Conservation (phyloP, 768 basidiomycete species). For the Kwoniella europaea region DNA sequence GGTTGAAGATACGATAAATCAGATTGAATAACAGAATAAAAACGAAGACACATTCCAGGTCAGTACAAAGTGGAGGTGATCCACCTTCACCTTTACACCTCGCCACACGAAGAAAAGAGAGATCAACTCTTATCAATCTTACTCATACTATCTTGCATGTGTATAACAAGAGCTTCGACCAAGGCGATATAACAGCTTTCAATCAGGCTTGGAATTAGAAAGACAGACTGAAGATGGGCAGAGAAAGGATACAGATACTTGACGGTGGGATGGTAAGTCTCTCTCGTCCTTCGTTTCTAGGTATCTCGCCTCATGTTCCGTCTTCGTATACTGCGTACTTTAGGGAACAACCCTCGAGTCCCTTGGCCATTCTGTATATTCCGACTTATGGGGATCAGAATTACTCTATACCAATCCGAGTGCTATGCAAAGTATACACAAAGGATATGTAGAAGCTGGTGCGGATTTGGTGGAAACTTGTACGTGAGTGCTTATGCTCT, state of each 20-base stretch:
- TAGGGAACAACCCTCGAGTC: slow-evolving; percentile 55
- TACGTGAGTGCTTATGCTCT: slow-evolving; percentile 63
- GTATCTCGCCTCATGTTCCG: no score
- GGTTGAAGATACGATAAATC: no score
- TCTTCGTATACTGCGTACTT: not conserved
- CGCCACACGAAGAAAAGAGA: no score
- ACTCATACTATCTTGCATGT: no score
- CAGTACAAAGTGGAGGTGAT: not conserved
- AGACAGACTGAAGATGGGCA: not conserved
- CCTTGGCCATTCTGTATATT: slow-evolving; percentile 40
- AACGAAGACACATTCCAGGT: not conserved
- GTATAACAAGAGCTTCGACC: no score
- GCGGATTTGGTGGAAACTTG: slow-evolving; percentile 70
- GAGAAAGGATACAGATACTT: slow-evolving; percentile 17
- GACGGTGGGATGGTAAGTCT: slow-evolving; percentile 42
- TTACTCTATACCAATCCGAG: slow-evolving; percentile 65
- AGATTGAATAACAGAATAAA: not conserved
- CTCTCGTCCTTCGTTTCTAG: not conserved
- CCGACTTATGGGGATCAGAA: slow-evolving; percentile 74
- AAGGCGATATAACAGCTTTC: no score
- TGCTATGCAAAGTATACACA: slow-evolving; percentile 67
- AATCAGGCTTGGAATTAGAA: no score
- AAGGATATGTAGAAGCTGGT: slow-evolving; percentile 70
- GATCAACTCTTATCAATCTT: no score
- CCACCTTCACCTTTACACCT: not conserved